A percentile compares a stretch with the other conserved stretches of the same genome.
These are phyloP conservation scores for Russula dissimulans DNA, from an alignment of 768 basidiomycete genomes.

Conservation along the genomic window DNA sequence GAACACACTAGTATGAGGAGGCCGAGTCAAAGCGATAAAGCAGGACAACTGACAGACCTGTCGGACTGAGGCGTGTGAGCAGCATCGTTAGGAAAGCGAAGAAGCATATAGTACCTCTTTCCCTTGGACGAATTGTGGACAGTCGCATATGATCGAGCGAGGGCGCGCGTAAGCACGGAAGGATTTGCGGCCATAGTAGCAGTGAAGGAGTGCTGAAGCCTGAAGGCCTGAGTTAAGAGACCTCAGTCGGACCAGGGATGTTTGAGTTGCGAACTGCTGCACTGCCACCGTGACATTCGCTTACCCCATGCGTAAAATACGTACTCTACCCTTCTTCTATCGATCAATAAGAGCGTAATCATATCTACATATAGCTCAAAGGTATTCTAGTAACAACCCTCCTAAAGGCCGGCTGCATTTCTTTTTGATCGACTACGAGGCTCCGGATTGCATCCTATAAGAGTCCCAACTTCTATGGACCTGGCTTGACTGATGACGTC, in stretches of 20 bases:
- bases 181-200: neutral
- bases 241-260: neutral
- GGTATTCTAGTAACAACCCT: no score
- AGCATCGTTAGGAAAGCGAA: neutral
- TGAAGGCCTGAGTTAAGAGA: neutral
- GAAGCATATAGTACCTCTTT: slow-evolving; percentile 17
- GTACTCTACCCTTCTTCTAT: no score
- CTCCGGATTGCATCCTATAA: no score
- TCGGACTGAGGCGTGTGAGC: slow-evolving; percentile 15
- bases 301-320: no score
- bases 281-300: no score
- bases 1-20: neutral
- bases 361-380: no score
- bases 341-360: no score
- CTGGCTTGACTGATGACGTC: neutral
- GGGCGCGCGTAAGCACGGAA: neutral
- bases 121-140: neutral
- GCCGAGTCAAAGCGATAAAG: neutral
- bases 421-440: no score
- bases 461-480: no score
- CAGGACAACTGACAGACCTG: slow-evolving; percentile 8
- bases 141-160: slow-evolving; percentile 18
- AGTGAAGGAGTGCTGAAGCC: neutral
- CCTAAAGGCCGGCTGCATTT: no score
- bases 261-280: no score